Evolutionary conservation across 2,329 filamentous ascomycete species (phyloP), one percentile per base, ranked within the genome.

Genomic region (Periconia macrospinosa): DNA sequence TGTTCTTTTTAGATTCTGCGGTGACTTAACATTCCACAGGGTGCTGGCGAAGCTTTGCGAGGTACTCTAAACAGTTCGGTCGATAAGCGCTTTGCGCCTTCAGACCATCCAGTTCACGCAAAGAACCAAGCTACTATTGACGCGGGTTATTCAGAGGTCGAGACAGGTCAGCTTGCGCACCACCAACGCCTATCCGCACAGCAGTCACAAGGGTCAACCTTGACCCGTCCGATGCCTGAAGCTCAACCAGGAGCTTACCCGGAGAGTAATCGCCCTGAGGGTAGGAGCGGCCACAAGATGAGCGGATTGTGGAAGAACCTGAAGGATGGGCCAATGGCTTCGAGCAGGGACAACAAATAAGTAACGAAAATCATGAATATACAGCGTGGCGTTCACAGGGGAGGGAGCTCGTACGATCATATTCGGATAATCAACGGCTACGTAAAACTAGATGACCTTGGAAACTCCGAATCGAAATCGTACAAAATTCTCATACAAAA

Each of bases 271-370:
- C 63, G 68, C 40, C 47, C 63, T 23, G 66, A 71, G 47, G 57
- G 63, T 6, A 49, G 40, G 18, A 51, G 58, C n/a, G 62, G 59
- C 3, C 61, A 66, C 9, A 69, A 61, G 43, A 42, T 73, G 50
- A 69, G 63, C n/a, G 64, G 63, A 15, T 62, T 72, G 5, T 61
- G 71, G 61, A 68, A 65, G 61, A 73, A 70, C 57, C 65, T 71
- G 60, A 69, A 67, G 50, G 65, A 69, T 45, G 66, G 67, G 5
- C 61, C 65, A 30, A 19, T 63, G 49, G 56, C 56, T 27, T 49
- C 55, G 19, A 50, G 55, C 10, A 48, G 45, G 18, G 40, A 43
- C 30, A 37, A 27, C 20, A 43, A 40, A 19, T 42, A 76, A 62
- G 78, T 77, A 11, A 35, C 45, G 41, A 47, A 30, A 42, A 50